phyloP scores from a whole-genome alignment of 768 basidiomycete species.

The Amanita polypyramis region DNA sequence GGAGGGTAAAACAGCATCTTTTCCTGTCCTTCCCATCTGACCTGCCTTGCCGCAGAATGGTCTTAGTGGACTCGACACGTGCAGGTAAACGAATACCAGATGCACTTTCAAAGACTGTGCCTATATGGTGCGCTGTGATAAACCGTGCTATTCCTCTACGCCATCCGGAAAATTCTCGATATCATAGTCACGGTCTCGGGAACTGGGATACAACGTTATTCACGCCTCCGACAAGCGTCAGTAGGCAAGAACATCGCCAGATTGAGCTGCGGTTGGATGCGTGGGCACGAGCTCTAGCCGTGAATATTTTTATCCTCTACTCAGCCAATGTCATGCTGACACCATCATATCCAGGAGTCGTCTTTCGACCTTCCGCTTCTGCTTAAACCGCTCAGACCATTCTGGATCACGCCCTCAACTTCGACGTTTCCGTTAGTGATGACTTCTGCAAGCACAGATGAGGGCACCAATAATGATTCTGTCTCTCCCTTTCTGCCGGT shows the following conservation, averaged over 20 bases:
- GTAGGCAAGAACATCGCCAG: slow-evolving; percentile 68
- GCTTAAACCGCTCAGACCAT: not conserved
- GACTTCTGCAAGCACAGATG: not conserved
- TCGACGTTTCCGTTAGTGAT: slow-evolving; percentile 19
- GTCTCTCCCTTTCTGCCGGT: not conserved
- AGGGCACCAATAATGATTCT: not conserved
- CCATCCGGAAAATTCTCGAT: slow-evolving; percentile 15
- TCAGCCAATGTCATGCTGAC: no score
- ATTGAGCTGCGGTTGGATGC: slow-evolving; percentile 54
- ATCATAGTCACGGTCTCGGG: not conserved
- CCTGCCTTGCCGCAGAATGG: slow-evolving; percentile 35
- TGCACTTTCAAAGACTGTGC: slow-evolving; percentile 86
- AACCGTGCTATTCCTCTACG: slow-evolving; percentile 48
- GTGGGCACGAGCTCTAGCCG: slow-evolving; percentile 65
- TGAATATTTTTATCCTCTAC: no score
- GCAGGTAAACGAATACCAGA: slow-evolving; percentile 93
- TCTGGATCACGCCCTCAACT: slow-evolving; percentile 17
- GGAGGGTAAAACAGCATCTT: slow-evolving; percentile 43
- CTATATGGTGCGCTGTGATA: slow-evolving; percentile 89
- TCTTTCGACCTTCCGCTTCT: slow-evolving; percentile 2
- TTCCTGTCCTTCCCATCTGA: not conserved
- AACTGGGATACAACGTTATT: slow-evolving; percentile 53
- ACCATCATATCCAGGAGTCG: not conserved
- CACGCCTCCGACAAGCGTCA: slow-evolving; percentile 60
- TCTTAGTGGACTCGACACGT: slow-evolving; percentile 89